phyloP scores from a whole-genome alignment of 139 green algal genomes.

The Dunaliella primolecta region DNA sequence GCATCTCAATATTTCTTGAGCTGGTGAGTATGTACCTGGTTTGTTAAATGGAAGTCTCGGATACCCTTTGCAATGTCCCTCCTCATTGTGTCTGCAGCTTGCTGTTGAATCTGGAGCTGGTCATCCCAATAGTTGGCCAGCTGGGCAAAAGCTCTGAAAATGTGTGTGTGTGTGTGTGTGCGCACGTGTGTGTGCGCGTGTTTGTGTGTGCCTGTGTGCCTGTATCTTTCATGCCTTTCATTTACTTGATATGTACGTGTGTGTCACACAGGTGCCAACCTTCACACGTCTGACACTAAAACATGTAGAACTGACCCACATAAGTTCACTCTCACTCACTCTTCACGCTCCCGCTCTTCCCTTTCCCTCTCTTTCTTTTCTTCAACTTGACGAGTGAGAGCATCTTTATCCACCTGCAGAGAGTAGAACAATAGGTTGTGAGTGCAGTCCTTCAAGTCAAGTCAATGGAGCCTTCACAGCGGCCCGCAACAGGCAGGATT shows the following conservation, averaged over 20 bases:
- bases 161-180: not conserved
- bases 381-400: slow-evolving; percentile 44
- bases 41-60: slow-evolving; percentile 36
- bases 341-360: slow-evolving; percentile 41
- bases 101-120: slow-evolving; percentile 43
- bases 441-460: no score
- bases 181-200: not conserved
- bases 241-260: no score
- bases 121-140: slow-evolving; percentile 51
- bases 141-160: slow-evolving; percentile 46
- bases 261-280: not conserved
- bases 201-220: slow-evolving; percentile 26
- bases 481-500: not conserved
- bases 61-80: slow-evolving; percentile 32
- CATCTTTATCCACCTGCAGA: slow-evolving; percentile 52
- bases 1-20: no score
- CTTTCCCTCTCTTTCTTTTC: slow-evolving; percentile 38
- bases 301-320: not conserved
- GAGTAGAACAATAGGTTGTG: not conserved
- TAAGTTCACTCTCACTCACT: slow-evolving; percentile 34
- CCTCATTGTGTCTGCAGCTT: slow-evolving; percentile 39
- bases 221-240: no score
- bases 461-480: no score
- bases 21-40: no score
- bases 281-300: not conserved